Percentiles rank a stretch among this genome's conserved stretches.
Evolutionary conservation across 2,329 filamentous ascomycete genomes (phyloP).

Genomic region (Aspergillus aculeatus): DNA sequence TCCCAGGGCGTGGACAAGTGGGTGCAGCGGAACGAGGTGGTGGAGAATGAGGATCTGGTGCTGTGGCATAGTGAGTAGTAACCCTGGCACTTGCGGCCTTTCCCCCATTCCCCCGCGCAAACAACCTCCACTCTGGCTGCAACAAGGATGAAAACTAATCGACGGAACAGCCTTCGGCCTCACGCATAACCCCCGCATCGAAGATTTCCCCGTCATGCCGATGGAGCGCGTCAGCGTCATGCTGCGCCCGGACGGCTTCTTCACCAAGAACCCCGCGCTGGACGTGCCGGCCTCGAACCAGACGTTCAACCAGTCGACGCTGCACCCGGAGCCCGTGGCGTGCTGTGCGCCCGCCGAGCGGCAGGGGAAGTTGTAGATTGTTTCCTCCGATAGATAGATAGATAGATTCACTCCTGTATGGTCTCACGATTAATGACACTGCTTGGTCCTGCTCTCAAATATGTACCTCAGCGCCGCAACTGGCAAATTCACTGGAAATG

Average conservation of each 20-base stretch:
- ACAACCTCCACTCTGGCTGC: no score
- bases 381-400: neutral
- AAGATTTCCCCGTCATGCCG: slow-evolving; percentile 69
- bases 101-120: no score
- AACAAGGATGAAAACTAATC: neutral
- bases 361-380: slow-evolving; percentile 27
- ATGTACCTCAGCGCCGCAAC: no score
- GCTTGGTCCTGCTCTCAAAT: no score
- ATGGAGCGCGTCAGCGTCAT: slow-evolving; percentile 53
- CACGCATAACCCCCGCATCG: slow-evolving; percentile 63
- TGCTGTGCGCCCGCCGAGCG: slow-evolving; percentile 21
- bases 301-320: slow-evolving; percentile 40
- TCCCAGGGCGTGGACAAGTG: slow-evolving; percentile 55
- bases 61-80: slow-evolving; percentile 41
- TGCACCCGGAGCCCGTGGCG: slow-evolving; percentile 30
- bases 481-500: no score
- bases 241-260: slow-evolving; percentile 52
- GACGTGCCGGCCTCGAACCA: slow-evolving; percentile 46
- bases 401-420: no score
- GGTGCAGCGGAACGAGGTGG: slow-evolving; percentile 48
- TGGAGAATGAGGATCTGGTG: slow-evolving; percentile 48
- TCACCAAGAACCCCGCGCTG: slow-evolving; percentile 50
- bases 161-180: slow-evolving; percentile 47
- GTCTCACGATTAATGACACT: no score
- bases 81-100: no score